Percentiles rank a stretch among this genome's conserved stretches.
Evolutionary conservation across 495 filamentous ascomycete species (phyloP).

Genomic region (Penicillium longicatenatum): DNA sequence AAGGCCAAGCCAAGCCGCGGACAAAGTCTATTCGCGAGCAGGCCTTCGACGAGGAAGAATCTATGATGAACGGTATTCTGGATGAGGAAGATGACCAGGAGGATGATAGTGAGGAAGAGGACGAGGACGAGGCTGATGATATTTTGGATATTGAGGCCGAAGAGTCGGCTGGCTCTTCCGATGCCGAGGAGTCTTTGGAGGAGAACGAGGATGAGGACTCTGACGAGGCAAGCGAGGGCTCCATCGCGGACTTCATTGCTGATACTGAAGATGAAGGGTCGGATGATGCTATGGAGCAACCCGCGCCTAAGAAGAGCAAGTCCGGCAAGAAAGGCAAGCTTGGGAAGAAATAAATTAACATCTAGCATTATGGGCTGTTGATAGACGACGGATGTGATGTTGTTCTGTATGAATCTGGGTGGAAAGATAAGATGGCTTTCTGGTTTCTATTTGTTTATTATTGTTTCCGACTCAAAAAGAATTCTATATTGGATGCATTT

Average conservation of each 20-base stretch:
- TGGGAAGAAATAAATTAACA: slow-evolving; percentile 30
- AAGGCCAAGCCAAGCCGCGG: slow-evolving; percentile 38
- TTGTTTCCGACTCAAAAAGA: slow-evolving; percentile 11
- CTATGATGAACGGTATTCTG: slow-evolving; percentile 44
- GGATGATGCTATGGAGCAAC: slow-evolving; percentile 35
- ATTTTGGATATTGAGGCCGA: slow-evolving; percentile 50
- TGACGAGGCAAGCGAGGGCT: slow-evolving; percentile 45
- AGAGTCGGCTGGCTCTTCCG: slow-evolving; percentile 48
- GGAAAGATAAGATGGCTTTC: slow-evolving; percentile 17
- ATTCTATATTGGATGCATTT: slow-evolving; percentile 19
- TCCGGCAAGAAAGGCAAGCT: slow-evolving; percentile 39
- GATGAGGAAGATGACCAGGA: slow-evolving; percentile 46
- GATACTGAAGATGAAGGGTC: slow-evolving; percentile 48
- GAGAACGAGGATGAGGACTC: slow-evolving; percentile 48
- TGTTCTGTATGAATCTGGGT: slow-evolving; percentile 20
- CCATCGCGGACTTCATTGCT: slow-evolving; percentile 49
- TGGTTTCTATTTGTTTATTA: slow-evolving; percentile 11
- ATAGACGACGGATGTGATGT: slow-evolving; percentile 4
- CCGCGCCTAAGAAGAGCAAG: slow-evolving; percentile 42
- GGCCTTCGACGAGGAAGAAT: slow-evolving; percentile 46
- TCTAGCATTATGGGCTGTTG: background rate
- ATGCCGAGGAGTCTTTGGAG: slow-evolving; percentile 49
- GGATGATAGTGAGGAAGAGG: slow-evolving; percentile 43
- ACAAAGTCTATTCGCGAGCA: slow-evolving; percentile 45
- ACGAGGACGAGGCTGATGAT: slow-evolving; percentile 40